Conservation (phyloP, 306 rosid genomes). For the Quercus wislizeni region DNA sequence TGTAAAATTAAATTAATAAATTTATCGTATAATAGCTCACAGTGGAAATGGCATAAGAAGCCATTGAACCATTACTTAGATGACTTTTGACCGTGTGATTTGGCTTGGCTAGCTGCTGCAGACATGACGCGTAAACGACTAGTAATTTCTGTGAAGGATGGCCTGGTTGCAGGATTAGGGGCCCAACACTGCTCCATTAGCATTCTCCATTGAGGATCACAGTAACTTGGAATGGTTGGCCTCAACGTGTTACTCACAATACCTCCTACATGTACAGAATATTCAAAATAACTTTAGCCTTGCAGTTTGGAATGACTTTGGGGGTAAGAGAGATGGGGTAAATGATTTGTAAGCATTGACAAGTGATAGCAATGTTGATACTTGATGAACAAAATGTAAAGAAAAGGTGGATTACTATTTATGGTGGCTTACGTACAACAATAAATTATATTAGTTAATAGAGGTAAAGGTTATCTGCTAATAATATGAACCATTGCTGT, state of each 20-base stretch:
- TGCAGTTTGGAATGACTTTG: neutral
- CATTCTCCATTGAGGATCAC: conserved; percentile 80
- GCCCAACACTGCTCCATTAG: conserved; percentile 99
- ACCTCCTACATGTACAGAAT: conserved; percentile 57
- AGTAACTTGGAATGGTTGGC: conserved; percentile 77
- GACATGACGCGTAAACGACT: conserved; percentile 75
- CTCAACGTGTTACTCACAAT: conserved; percentile 90
- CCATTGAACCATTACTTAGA: conserved; percentile 48
- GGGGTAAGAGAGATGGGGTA: neutral
- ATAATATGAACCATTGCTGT: neutral
- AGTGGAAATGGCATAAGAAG: conserved; percentile 15
- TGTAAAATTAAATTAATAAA: conserved; percentile 39
- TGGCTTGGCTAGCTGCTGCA: conserved; percentile 63
- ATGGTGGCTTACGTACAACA: no score
- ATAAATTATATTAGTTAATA: neutral
- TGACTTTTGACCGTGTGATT: conserved; percentile 70
- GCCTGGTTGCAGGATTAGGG: conserved; percentile 84
- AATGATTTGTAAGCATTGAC: neutral
- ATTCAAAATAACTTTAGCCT: neutral
- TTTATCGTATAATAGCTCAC: neutral
- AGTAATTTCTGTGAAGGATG: conserved; percentile 87
- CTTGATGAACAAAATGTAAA: neutral
- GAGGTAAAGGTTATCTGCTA: neutral
- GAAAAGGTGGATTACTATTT: neutral
- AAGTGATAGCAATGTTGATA: neutral